These are phyloP conservation scores for Colletotrichum chrysophilum DNA, from an alignment of 2,329 filamentous ascomycete species.

Conservation along the genomic window DNA sequence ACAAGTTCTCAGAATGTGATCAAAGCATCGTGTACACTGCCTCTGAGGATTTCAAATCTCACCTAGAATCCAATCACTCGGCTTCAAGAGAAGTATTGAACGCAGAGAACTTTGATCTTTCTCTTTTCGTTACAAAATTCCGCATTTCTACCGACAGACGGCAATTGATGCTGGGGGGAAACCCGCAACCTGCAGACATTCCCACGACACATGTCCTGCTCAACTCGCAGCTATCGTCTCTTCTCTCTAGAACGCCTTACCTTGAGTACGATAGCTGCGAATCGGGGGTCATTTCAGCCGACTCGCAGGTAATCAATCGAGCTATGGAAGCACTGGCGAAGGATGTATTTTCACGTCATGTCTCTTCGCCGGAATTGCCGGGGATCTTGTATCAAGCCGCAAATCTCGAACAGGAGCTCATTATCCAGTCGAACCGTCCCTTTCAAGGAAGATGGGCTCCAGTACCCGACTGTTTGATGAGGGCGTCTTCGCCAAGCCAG, in stretches of 20 bases:
- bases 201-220: too few species aligned
- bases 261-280: too few species aligned
- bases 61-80: neutral
- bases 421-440: neutral
- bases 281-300: fast-evolving
- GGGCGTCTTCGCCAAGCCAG: neutral
- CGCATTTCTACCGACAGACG: too few species aligned
- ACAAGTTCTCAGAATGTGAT: neutral
- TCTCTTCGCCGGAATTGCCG: neutral
- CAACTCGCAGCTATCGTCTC: too few species aligned
- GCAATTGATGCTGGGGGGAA: too few species aligned
- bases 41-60: neutral
- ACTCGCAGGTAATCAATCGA: neutral
- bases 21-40: neutral
- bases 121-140: too few species aligned
- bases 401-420: neutral
- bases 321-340: neutral
- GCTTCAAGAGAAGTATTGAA: neutral
- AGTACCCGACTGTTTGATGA: neutral
- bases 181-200: too few species aligned
- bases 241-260: too few species aligned
- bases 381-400: neutral
- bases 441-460: neutral
- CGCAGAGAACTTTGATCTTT: too few species aligned
- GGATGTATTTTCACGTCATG: neutral